Evolutionary conservation across 306 rosid genomes (phyloP).

Genomic region (Glycyrrhiza uralensis): DNA sequence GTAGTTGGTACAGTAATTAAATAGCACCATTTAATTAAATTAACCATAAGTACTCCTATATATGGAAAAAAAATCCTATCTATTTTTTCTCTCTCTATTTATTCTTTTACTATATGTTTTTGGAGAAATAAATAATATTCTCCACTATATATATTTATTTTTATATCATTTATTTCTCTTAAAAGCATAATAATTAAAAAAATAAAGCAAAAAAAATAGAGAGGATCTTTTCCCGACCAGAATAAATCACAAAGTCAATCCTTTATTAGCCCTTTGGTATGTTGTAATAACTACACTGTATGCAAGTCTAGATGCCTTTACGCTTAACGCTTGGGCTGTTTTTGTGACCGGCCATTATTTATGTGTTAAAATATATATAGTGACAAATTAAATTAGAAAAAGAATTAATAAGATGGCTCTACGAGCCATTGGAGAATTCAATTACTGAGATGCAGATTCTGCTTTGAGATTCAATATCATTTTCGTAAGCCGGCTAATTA

Average conservation of each 20-base stretch:
- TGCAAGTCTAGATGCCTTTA: conserved; percentile 26
- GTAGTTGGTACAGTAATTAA: not conserved
- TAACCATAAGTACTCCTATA: too few relatives aligned
- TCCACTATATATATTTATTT: too few relatives aligned
- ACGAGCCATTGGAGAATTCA: conserved; percentile 8
- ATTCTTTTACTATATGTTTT: too few relatives aligned
- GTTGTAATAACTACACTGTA: conserved; percentile 24
- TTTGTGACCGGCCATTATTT: conserved; percentile 17
- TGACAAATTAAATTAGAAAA: not conserved
- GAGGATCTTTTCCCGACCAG: not conserved
- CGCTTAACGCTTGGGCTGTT: conserved; percentile 30
- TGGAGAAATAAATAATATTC: too few relatives aligned
- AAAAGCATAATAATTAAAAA: too few relatives aligned
- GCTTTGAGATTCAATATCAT: conserved; percentile 16
- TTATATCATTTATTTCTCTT: too few relatives aligned
- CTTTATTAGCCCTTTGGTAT: conserved; percentile 26
- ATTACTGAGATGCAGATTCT: not conserved
- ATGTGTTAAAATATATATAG: conserved; percentile 11
- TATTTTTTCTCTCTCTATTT: too few relatives aligned
- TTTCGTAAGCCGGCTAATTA: conserved; percentile 13
- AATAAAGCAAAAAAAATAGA: too few relatives aligned
- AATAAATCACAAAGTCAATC: conserved; percentile 26
- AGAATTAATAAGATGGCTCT: conserved; percentile 25
- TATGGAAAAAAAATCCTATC: too few relatives aligned
- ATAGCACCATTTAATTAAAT: not conserved